These are phyloP conservation scores for Coemansia javaensis DNA, from an alignment of 192 early-diverging fungal species.

Conservation along the genomic window DNA sequence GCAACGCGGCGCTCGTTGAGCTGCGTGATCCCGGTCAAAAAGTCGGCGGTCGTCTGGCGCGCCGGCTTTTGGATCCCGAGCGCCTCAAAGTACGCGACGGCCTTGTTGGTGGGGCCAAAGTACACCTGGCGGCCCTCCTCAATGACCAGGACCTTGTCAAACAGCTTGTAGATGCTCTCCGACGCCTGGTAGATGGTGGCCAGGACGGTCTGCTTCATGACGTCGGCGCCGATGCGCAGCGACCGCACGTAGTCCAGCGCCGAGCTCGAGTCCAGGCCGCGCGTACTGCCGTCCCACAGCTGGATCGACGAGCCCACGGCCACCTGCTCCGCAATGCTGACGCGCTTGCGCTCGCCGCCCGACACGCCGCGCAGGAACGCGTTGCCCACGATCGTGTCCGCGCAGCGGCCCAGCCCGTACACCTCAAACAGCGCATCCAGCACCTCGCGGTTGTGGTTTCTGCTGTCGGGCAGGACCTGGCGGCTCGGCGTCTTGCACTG, in stretches of 20 bases:
- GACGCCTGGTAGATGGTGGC: conserved; percentile 71
- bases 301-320: conserved; percentile 58
- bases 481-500: conserved; percentile 67
- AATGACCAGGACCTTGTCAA: conserved; percentile 54
- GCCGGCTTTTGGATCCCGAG: conserved; percentile 52
- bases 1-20: conserved; percentile 53
- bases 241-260: conserved; percentile 75
- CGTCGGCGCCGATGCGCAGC: conserved; percentile 68
- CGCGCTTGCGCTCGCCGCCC: conserved; percentile 76
- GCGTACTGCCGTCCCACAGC: conserved; percentile 68
- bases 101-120: conserved; percentile 50
- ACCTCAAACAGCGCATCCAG: conserved; percentile 54
- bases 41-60: conserved; percentile 60
- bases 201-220: conserved; percentile 60
- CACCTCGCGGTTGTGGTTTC: conserved; percentile 42
- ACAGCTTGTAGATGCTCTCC: conserved; percentile 60
- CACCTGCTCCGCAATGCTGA: conserved; percentile 74
- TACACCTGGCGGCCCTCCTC: conserved; percentile 53
- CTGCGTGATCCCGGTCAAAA: conserved; percentile 61
- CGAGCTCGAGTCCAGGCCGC: conserved; percentile 75
- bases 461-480: conserved; percentile 68
- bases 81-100: conserved; percentile 49
- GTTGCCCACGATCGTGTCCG: conserved; percentile 61
- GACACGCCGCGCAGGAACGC: conserved; percentile 73
- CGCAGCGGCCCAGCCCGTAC: conserved; percentile 49